Base-by-base conservation (phyloP, 192 early-diverging fungal species). In the Piromyces sp. region DNA sequence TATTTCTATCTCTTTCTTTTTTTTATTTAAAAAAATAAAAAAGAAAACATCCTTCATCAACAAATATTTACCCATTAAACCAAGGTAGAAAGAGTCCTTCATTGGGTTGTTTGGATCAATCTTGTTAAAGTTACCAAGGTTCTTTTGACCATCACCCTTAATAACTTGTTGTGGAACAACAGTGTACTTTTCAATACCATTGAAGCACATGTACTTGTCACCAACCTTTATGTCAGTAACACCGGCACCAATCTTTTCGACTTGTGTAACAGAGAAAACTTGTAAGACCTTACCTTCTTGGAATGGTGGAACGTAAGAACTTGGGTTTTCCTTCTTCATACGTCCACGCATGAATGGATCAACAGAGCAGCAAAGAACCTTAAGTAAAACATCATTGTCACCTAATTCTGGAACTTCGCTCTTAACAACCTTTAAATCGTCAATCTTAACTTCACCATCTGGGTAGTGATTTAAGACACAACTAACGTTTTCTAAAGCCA, bases 331-430 rank as follows among this genome's bases (percentile, higher is more conserved):
- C 79, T 85, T 83, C 89, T 85, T 83, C 89, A 95, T 95, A 80
- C 92, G 91, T 30, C 85, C 82, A 79, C 89, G 87, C 91, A 93
- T 91, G 85, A 84, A 68, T 79, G 79, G 58, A 29, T 79, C 83
- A 16, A 94, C 84, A 13, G 93, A 94, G 29, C 95, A 81, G 79
- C 86, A 91, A n/a, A 91, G 86, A 58, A 87, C 88, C 36, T 92
- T 91, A 2, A 94, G 80, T 30, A 94, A 51, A 68, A 88, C 81
- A 33, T 78, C 80, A 19, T 38, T 38, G 11, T 80, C 51, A 68
- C 51, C 26, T n/a, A 68, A n/a, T 68, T 68, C 51, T 68, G 51
- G 51, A 68, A 68, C 26, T 7, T 2, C 0, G 11, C 51, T n/a
- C 11, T 68, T 26, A 68, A 68, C 51, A 28, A 68, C 11, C 22